A percentile compares a stretch with the other conserved stretches of the same genome.
Conservation (phyloP, 352 stramenopile species). For the Phytopythium boreale region DNA sequence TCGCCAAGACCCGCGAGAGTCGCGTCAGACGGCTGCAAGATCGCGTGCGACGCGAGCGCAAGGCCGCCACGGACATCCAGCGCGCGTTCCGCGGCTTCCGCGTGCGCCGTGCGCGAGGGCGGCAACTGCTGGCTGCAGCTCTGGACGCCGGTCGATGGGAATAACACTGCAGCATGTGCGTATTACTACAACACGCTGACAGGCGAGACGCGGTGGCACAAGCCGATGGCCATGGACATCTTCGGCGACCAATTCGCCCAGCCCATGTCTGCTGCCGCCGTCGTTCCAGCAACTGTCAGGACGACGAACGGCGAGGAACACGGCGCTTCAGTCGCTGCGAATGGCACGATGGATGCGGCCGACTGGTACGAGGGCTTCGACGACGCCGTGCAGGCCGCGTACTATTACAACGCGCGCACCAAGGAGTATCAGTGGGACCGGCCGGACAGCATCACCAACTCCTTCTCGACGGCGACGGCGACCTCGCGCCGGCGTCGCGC, state of each 20-base stretch:
- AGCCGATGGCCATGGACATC: conserved; percentile 73
- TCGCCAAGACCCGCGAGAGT: conserved; percentile 72
- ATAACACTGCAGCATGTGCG: not conserved
- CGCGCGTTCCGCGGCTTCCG: conserved; percentile 75
- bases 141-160: conserved; percentile 19
- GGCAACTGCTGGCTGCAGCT: conserved; percentile 79
- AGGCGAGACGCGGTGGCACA: conserved; percentile 54
- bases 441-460: conserved; percentile 26
- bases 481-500: conserved; percentile 33
- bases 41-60: conserved; percentile 62
- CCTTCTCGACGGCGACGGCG: conserved; percentile 38
- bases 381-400: conserved; percentile 53
- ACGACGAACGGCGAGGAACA: not conserved
- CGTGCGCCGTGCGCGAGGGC: conserved; percentile 58
- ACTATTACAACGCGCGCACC: conserved; percentile 75
- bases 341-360: not conserved
- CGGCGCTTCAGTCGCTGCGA: not conserved
- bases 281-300: not conserved
- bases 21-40: conserved; percentile 63
- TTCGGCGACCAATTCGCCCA: conserved; percentile 58
- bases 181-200: conserved; percentile 88
- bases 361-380: conserved; percentile 80
- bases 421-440: conserved; percentile 79
- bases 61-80: conserved; percentile 75
- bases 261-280: conserved; percentile 17